These are phyloP conservation scores for Pelargonium citronellum DNA, from an alignment of 441 rosid genomes.

Conservation along the genomic window DNA sequence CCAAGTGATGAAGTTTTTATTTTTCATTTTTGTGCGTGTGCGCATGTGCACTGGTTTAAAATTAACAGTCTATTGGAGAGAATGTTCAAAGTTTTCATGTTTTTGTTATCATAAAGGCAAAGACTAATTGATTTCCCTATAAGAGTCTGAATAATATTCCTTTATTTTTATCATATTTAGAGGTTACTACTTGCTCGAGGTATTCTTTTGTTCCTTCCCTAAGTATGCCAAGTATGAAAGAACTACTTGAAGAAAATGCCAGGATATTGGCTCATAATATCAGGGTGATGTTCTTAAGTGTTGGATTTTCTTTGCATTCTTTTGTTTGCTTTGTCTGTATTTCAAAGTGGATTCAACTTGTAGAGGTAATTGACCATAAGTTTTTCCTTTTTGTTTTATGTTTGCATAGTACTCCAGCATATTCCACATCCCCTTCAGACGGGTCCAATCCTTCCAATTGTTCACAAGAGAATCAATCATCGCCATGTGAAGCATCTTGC, in stretches of 20 bases:
- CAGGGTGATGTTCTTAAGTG: too few relatives aligned
- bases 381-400: neutral
- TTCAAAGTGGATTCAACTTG: neutral
- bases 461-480: conserved; percentile 26
- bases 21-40: too few relatives aligned
- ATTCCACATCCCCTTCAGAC: conserved; percentile 26
- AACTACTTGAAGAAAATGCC: neutral
- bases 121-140: neutral
- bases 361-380: neutral
- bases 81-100: neutral
- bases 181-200: neutral
- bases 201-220: neutral
- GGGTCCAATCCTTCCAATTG: conserved; percentile 20
- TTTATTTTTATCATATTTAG: neutral
- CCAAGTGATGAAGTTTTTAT: neutral
- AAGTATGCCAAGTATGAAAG: neutral
- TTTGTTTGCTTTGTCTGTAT: conserved; percentile 6
- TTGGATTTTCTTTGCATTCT: neutral
- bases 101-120: neutral
- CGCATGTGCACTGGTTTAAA: neutral
- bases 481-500: conserved; percentile 25
- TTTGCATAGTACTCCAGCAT: conserved; percentile 37
- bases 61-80: neutral
- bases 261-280: too few relatives aligned
- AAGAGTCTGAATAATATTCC: neutral